Conservation (phyloP, 1,139 yeast genomes). For the Nakaseomyces uthaithaninus region DNA sequence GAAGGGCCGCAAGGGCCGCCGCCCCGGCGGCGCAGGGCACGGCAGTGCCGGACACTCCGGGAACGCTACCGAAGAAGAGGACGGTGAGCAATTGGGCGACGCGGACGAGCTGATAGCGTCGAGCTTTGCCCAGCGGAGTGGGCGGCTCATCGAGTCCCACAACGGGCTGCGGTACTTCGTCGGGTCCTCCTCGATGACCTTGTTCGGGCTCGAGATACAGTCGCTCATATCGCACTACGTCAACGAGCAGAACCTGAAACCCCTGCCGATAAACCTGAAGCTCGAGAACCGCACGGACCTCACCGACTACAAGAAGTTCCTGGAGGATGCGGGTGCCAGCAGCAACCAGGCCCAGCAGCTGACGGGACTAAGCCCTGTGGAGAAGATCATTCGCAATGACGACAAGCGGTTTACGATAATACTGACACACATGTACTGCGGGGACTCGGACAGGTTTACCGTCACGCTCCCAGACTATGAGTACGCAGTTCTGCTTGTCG, state of each 20-base stretch:
- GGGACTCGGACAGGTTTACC: neutral
- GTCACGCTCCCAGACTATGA: conserved; percentile 51
- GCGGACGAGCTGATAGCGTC: conserved; percentile 45
- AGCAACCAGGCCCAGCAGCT: neutral
- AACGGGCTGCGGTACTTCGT: conserved; percentile 70
- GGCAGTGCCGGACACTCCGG: neutral
- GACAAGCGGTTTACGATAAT: neutral
- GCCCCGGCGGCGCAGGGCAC: neutral
- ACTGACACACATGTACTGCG: conserved; percentile 4
- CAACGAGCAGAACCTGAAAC: conserved; percentile 15
- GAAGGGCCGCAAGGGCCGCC: neutral
- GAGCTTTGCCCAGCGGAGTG: conserved; percentile 61
- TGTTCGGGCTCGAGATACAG: conserved; percentile 69
- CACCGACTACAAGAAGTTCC: conserved; percentile 2
- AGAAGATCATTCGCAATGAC: neutral
- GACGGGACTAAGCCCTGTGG: conserved; percentile 1
- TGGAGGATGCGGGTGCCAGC: conserved; percentile 4
- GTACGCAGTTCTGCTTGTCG: conserved; percentile 66
- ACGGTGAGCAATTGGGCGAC: conserved; percentile 7
- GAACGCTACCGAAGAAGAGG: conserved; percentile 2
- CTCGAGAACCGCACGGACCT: conserved; percentile 2
- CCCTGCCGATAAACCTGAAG: conserved; percentile 14
- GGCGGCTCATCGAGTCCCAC: conserved; percentile 60
- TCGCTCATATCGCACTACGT: conserved; percentile 35
- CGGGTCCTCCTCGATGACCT: conserved; percentile 75